A percentile compares a stretch with the other conserved stretches of the same genome.
Evolutionary conservation across 148 eudicot genomes (phyloP).

Genomic region (Rhododendron ferrugineum): DNA sequence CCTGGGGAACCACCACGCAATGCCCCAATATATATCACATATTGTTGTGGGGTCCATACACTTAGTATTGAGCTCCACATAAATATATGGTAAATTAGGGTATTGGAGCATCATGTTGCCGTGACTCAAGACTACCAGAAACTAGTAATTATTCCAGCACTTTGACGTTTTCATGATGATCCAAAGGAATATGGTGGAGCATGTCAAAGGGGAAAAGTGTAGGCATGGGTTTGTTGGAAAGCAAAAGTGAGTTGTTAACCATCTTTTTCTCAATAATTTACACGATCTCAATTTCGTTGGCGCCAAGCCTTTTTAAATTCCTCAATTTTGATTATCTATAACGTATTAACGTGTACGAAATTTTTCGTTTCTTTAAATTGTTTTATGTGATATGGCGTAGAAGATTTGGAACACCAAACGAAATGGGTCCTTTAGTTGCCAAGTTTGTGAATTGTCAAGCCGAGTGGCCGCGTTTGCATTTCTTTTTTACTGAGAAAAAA

Average conservation of each 20-base stretch:
- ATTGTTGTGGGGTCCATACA: no score
- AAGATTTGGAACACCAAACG: neutral
- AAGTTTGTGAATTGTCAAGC: neutral
- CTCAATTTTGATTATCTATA: neutral
- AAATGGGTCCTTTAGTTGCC: neutral
- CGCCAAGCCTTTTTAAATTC: neutral
- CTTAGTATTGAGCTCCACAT: no score
- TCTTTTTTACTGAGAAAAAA: neutral
- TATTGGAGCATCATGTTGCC: no score
- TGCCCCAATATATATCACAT: no score
- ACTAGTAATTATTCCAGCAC: no score
- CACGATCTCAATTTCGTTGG: neutral
- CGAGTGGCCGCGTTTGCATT: neutral
- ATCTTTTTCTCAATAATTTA: neutral
- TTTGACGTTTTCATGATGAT: neutral
- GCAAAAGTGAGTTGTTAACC: neutral
- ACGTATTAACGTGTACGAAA: neutral
- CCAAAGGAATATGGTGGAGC: neutral
- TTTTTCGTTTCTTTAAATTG: neutral
- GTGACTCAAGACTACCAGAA: no score
- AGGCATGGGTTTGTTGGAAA: constrained; percentile 3
- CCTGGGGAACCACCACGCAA: no score
- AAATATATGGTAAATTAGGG: no score
- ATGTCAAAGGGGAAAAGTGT: neutral
- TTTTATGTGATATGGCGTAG: neutral